Conservation (phyloP, 148 eudicot species). For the Nepenthes mirabilis region DNA sequence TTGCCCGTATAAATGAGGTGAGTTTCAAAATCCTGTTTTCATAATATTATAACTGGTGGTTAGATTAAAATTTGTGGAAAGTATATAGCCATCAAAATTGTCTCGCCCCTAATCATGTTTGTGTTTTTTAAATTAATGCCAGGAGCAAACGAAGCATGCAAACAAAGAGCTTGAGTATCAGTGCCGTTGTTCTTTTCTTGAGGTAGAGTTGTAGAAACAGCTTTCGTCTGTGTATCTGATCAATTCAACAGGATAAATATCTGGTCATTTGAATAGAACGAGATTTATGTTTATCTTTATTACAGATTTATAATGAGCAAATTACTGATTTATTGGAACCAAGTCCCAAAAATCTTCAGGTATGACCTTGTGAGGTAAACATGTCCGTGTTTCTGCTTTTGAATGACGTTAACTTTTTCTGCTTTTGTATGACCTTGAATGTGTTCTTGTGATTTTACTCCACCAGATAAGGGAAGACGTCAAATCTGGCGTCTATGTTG, state of each 20-base stretch:
- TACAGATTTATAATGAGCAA: conserved; percentile 92
- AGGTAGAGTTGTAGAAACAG: conserved; percentile 33
- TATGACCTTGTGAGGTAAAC: conserved; percentile 9
- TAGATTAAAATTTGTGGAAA: not conserved
- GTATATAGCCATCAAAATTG: not conserved
- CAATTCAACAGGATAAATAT: not conserved
- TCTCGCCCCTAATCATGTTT: conserved; percentile 7
- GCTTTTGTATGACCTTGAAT: not conserved
- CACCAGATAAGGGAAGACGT: conserved; percentile 86
- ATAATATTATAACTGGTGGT: not conserved
- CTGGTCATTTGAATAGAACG: not conserved
- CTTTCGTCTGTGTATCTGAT: not conserved
- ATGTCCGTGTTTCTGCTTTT: conserved; percentile 8
- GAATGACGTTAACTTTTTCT: conserved; percentile 2
- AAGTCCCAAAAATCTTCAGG: conserved; percentile 86
- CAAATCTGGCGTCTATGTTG: conserved; percentile 90
- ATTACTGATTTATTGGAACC: conserved; percentile 90
- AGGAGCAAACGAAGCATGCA: conserved; percentile 82
- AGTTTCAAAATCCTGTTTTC: not conserved
- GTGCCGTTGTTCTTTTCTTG: conserved; percentile 95
- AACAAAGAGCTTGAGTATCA: conserved; percentile 74
- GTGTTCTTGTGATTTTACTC: conserved; percentile 1
- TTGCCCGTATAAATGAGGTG: conserved; percentile 81
- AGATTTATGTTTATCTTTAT: conserved; percentile 2
- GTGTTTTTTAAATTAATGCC: conserved; percentile 3